phyloP scores from a whole-genome alignment of 2,329 filamentous ascomycete species.

The Herpotrichia juniperi region DNA sequence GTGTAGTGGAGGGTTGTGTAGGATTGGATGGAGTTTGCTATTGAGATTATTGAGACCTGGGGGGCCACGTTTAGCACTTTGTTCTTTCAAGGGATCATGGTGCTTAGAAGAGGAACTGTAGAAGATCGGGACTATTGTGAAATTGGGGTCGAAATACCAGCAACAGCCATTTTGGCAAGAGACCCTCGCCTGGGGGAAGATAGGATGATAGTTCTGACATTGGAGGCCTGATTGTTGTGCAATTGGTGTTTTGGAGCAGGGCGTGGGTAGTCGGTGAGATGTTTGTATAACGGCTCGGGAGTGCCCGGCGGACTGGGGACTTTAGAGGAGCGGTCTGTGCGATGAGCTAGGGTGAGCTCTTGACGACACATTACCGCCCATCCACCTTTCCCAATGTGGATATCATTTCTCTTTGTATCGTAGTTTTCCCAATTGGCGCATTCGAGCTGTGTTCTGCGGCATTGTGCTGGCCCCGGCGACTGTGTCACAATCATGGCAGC shows the following conservation, averaged over 20 bases:
- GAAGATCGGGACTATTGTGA: not conserved
- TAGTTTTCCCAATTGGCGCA: no score
- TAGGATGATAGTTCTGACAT: constrained; percentile 46
- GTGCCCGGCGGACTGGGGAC: not conserved
- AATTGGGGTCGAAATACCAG: constrained; percentile 55
- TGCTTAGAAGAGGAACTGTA: not conserved
- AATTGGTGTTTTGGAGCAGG: not conserved
- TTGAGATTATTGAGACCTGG: constrained; percentile 82
- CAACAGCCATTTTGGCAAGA: constrained; percentile 69
- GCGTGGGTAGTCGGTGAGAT: not conserved
- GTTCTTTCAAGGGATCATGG: not conserved
- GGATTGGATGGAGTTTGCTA: constrained; percentile 84
- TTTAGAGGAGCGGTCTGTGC: not conserved
- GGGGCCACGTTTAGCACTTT: constrained; percentile 4
- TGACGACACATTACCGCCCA: not conserved
- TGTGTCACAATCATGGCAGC: no score
- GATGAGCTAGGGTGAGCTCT: not conserved
- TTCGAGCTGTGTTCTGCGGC: no score
- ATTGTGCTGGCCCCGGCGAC: no score
- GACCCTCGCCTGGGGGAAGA: constrained; percentile 55
- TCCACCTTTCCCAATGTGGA: not conserved
- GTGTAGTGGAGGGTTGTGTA: constrained; percentile 82
- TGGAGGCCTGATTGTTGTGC: not conserved
- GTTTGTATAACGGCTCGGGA: not conserved
- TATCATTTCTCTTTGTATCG: not conserved